Conservation (phyloP, 2,329 filamentous ascomycete genomes). For the Cladosporium sphaerospermum region DNA sequence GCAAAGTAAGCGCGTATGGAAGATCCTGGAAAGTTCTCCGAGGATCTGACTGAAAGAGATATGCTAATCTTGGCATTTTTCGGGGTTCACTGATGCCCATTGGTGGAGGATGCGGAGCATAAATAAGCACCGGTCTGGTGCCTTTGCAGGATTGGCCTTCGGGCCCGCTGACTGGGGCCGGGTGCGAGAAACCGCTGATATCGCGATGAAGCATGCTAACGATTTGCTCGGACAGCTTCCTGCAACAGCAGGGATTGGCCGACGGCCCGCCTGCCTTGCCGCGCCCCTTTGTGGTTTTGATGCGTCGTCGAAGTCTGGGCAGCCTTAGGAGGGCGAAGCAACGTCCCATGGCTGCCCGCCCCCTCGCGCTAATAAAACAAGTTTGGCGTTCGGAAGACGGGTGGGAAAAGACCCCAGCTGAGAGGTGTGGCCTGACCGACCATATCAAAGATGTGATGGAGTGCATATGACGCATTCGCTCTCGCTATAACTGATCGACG, state of each 20-base stretch:
- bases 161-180: background rate
- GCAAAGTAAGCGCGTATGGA: background rate
- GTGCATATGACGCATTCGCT: background rate
- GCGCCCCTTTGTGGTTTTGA: background rate
- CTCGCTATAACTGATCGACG: background rate
- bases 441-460: background rate
- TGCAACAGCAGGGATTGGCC: background rate
- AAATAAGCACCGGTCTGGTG: background rate
- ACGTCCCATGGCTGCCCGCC: background rate
- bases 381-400: background rate
- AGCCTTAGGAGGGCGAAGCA: background rate
- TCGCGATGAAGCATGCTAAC: background rate
- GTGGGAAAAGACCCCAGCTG: background rate
- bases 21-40: background rate
- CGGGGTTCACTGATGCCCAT: background rate
- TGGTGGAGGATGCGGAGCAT: background rate
- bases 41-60: too few species aligned
- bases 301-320: background rate
- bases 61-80: too few species aligned
- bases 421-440: background rate
- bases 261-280: background rate
- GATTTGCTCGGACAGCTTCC: background rate
- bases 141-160: background rate
- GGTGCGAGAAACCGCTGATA: background rate
- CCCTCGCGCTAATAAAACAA: background rate